phyloP scores from a whole-genome alignment of 768 basidiomycete species.

The Kwoniella botswanensis region DNA sequence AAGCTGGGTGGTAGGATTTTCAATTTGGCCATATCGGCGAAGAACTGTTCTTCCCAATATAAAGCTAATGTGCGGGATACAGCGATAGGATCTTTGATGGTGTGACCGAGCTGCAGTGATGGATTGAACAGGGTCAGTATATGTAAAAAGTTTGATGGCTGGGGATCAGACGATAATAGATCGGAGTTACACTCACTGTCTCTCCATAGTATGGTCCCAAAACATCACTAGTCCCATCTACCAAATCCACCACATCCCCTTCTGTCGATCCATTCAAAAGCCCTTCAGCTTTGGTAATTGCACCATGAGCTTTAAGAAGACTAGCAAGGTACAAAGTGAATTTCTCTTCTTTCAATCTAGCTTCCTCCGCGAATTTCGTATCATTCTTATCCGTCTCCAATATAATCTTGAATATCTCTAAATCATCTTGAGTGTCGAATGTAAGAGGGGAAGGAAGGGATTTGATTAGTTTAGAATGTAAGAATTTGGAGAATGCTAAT shows the following conservation, averaged over 20 bases:
- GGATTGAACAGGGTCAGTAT: neutral
- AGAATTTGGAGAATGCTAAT: conserved; percentile 70
- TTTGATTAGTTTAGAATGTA: conserved; percentile 67
- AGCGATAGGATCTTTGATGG: conserved; percentile 77
- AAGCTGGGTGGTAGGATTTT: conserved; percentile 85
- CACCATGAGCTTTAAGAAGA: conserved; percentile 67
- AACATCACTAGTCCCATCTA: conserved; percentile 78
- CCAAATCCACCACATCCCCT: conserved; percentile 59
- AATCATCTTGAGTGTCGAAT: conserved; percentile 61
- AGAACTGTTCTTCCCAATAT: conserved; percentile 88
- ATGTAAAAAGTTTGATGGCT: neutral
- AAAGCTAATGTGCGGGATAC: conserved; percentile 81
- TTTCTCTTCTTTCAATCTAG: conserved; percentile 82
- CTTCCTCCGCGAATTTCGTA: conserved; percentile 71
- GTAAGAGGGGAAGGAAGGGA: conserved; percentile 70
- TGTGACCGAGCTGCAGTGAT: conserved; percentile 69
- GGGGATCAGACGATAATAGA: too few relatives aligned
- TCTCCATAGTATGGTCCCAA: conserved; percentile 62
- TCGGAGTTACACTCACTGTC: conserved; percentile 30
- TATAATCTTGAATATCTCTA: conserved; percentile 67
- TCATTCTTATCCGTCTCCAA: conserved; percentile 62
- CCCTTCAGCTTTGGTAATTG: conserved; percentile 64
- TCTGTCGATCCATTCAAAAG: conserved; percentile 61
- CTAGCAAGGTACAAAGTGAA: conserved; percentile 85
- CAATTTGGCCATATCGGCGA: conserved; percentile 88